Evolutionary conservation across 1,284 basidiomycete genomes (phyloP).

Genomic region (Moesziomyces sp.): DNA sequence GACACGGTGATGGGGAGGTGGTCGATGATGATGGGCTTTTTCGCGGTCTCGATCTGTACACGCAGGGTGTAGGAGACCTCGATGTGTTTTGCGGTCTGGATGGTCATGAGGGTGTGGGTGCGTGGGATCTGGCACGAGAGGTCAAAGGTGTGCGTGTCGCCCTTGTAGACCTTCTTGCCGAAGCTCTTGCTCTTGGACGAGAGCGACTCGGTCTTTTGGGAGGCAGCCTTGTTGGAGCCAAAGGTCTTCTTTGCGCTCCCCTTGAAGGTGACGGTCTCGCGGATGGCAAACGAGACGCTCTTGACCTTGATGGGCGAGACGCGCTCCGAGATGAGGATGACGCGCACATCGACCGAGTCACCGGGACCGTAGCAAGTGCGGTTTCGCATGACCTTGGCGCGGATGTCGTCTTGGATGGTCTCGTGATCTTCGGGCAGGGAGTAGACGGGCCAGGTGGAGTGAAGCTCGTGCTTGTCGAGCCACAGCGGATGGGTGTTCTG

Average conservation of each 20-base stretch:
- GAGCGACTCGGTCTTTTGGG: slow-evolving; percentile 55
- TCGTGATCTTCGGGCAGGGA: slow-evolving; percentile 53
- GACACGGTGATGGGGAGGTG: slow-evolving; percentile 63
- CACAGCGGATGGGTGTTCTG: slow-evolving; percentile 57
- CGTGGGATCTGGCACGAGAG: slow-evolving; percentile 57
- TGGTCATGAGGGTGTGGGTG: slow-evolving; percentile 61
- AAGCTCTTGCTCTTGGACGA: slow-evolving; percentile 54
- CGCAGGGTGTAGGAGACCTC: slow-evolving; percentile 64
- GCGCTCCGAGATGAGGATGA: slow-evolving; percentile 53
- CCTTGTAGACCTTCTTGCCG: slow-evolving; percentile 64
- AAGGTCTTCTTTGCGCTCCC: slow-evolving; percentile 46
- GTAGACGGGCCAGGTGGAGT: slow-evolving; percentile 65
- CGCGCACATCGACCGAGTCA: slow-evolving; percentile 53
- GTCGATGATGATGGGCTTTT: slow-evolving; percentile 63
- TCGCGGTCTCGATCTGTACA: slow-evolving; percentile 59
- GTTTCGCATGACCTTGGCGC: slow-evolving; percentile 53
- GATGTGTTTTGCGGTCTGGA: slow-evolving; percentile 65
- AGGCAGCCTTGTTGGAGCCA: slow-evolving; percentile 38
- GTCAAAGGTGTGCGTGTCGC: slow-evolving; percentile 62
- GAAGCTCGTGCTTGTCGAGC: slow-evolving; percentile 66
- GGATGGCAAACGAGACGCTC: slow-evolving; percentile 51
- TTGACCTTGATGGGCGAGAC: slow-evolving; percentile 61
- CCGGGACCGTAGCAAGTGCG: slow-evolving; percentile 59
- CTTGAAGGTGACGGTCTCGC: slow-evolving; percentile 63
- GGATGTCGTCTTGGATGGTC: slow-evolving; percentile 42